These are phyloP conservation scores for Persicaria maculosa DNA, from an alignment of 148 eudicot species.

Conservation along the genomic window DNA sequence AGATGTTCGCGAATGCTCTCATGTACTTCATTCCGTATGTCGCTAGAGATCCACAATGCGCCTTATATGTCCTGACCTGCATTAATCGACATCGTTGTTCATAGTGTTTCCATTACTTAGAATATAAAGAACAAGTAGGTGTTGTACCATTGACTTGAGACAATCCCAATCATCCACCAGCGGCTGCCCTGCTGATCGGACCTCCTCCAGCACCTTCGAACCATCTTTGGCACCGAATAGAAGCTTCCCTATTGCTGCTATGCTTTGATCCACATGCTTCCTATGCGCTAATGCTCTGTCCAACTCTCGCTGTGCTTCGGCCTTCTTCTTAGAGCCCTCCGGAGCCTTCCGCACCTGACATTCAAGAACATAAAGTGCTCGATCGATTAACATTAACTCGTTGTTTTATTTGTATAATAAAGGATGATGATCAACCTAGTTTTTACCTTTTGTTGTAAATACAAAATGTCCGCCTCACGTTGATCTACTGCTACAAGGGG, in stretches of 20 bases:
- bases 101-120: neutral
- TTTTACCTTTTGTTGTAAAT: constrained; percentile 23
- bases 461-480: constrained; percentile 30
- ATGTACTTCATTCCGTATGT: constrained; percentile 29
- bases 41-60: constrained; percentile 19
- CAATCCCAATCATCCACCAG: constrained; percentile 43
- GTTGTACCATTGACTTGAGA: constrained; percentile 24
- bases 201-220: neutral
- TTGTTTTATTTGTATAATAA: neutral
- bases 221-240: constrained; percentile 15
- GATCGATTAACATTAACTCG: too few relatives aligned
- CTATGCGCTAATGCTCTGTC: constrained; percentile 22
- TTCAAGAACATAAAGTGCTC: neutral
- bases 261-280: constrained; percentile 26
- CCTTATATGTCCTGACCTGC: constrained; percentile 24
- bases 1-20: constrained; percentile 27
- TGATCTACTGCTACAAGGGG: constrained; percentile 20
- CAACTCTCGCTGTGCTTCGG: constrained; percentile 17
- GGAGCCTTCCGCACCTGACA: constrained; percentile 15
- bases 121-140: neutral
- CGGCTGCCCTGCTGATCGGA: constrained; percentile 22
- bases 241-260: constrained; percentile 14
- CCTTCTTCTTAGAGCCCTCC: constrained; percentile 14
- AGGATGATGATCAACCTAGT: neutral
- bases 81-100: neutral